These are phyloP conservation scores for Penicillium coprophilum DNA, from an alignment of 495 filamentous ascomycete species.

Conservation along the genomic window DNA sequence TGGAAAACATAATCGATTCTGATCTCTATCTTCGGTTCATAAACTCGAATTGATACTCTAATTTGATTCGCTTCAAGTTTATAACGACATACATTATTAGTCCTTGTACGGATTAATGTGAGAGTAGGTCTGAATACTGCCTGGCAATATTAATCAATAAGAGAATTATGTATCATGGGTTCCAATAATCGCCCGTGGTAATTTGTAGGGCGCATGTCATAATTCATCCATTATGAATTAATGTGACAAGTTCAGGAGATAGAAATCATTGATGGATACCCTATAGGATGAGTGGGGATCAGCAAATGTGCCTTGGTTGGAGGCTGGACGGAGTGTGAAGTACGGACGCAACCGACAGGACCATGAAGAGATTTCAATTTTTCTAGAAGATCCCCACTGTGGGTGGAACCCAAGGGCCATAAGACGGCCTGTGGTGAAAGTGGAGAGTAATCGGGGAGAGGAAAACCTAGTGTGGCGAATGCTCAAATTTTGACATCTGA, in stretches of 20 bases:
- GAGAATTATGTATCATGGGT: too few relatives aligned
- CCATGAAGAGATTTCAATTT: neutral
- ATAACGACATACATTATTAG: too few relatives aligned
- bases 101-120: too few relatives aligned
- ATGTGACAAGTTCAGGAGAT: neutral
- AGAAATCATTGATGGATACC: neutral
- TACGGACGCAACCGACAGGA: neutral
- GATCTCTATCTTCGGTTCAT: too few relatives aligned
- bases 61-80: too few relatives aligned
- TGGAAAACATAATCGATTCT: too few relatives aligned
- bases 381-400: neutral
- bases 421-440: neutral
- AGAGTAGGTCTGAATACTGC: too few relatives aligned
- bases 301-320: neutral
- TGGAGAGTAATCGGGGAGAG: neutral
- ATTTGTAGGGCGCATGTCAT: neutral
- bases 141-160: too few relatives aligned
- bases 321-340: neutral
- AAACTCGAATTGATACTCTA: too few relatives aligned
- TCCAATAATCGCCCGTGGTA: too few relatives aligned
- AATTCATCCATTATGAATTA: neutral
- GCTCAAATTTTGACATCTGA: neutral
- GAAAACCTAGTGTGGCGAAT: conserved; percentile 9
- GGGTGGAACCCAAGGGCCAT: neutral
- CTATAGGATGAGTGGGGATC: neutral